These are phyloP conservation scores for Globisporangium ultimum DNA, from an alignment of 352 stramenopile genomes.

Conservation along the genomic window DNA sequence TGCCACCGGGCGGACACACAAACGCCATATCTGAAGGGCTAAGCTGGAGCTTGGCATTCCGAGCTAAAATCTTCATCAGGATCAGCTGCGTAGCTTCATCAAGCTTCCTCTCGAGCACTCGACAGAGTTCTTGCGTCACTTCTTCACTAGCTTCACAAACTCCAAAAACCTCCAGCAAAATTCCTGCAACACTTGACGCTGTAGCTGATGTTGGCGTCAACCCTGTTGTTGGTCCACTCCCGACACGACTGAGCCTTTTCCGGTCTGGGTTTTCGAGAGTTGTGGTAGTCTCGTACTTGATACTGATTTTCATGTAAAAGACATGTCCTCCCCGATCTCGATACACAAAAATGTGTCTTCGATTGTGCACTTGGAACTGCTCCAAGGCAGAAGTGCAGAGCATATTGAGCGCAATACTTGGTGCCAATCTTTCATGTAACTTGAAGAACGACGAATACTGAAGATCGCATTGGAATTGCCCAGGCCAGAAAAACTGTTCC, in stretches of 20 bases:
- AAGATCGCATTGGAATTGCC: constrained; percentile 82
- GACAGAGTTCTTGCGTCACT: constrained; percentile 79
- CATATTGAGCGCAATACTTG: constrained; percentile 78
- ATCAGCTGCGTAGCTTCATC: constrained; percentile 84
- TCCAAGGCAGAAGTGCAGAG: constrained; percentile 82
- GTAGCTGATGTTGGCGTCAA: not conserved
- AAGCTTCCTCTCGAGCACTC: constrained; percentile 80
- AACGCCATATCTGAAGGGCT: constrained; percentile 70
- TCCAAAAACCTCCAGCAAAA: constrained; percentile 82
- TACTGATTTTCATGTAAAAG: constrained; percentile 88
- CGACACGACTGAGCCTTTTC: constrained; percentile 15
- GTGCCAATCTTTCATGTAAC: constrained; percentile 73
- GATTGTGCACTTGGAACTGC: constrained; percentile 89
- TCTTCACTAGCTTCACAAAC: constrained; percentile 79
- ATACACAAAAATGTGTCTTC: constrained; percentile 86
- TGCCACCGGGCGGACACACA: constrained; percentile 51
- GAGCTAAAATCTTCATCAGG: constrained; percentile 82
- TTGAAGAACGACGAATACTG: constrained; percentile 79
- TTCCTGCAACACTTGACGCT: constrained; percentile 26
- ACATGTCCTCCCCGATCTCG: constrained; percentile 79
- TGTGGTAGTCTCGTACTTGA: constrained; percentile 28
- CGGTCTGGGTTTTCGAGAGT: not conserved
- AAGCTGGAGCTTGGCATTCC: constrained; percentile 85
- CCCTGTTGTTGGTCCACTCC: constrained; percentile 1
- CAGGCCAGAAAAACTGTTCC: constrained; percentile 80